Conservation (phyloP, 805 yeast species). For the Barnettozyma siamensis region DNA sequence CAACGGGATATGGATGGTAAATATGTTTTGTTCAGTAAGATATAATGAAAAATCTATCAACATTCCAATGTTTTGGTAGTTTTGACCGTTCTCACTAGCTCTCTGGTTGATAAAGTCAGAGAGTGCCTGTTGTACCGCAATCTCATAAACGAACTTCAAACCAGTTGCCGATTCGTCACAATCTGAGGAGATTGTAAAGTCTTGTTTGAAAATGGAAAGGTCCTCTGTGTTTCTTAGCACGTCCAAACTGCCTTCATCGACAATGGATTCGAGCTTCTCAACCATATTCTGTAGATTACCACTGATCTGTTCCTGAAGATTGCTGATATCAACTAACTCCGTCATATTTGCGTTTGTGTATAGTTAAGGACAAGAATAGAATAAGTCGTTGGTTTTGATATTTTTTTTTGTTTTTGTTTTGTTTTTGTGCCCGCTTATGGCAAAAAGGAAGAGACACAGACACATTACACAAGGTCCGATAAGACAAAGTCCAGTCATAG, state of each 20-base stretch:
- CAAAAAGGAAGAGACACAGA: too few relatives aligned
- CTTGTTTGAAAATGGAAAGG: background rate
- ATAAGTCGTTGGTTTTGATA: background rate
- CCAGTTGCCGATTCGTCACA: background rate
- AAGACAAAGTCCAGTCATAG: too few relatives aligned
- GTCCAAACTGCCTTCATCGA: background rate
- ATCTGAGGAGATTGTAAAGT: background rate
- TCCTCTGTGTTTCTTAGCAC: background rate
- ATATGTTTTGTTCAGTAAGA: slow-evolving; percentile 4
- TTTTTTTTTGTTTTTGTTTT: background rate
- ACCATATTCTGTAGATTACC: background rate
- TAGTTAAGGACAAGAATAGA: too few relatives aligned
- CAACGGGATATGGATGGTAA: slow-evolving; percentile 13
- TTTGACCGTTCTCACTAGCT: slow-evolving; percentile 11
- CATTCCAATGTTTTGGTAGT: slow-evolving; percentile 12
- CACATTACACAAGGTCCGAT: too few relatives aligned
- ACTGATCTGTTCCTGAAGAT: background rate
- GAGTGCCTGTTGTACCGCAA: slow-evolving; percentile 7
- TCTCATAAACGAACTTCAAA: slow-evolving; percentile 6
- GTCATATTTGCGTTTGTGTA: background rate
- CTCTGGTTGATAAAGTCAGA: slow-evolving; percentile 10
- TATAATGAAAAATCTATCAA: slow-evolving; percentile 18
- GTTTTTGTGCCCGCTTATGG: too few relatives aligned
- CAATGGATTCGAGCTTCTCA: background rate
- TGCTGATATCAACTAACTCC: background rate